Conservation (phyloP, 2,329 filamentous ascomycete genomes). For the Hirsutella thompsonii region DNA sequence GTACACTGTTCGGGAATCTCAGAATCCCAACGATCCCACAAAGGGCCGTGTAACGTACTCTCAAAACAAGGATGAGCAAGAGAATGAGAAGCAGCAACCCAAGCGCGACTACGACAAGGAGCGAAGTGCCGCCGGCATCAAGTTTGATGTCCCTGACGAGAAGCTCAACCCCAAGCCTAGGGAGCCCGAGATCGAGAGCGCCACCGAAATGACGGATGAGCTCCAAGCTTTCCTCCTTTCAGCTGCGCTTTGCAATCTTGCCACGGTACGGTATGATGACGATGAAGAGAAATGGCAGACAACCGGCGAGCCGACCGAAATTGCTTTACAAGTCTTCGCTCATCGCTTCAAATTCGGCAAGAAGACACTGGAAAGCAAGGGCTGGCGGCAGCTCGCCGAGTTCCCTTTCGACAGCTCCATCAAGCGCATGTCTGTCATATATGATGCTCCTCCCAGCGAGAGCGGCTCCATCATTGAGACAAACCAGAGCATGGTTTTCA, state of each 20-base stretch:
- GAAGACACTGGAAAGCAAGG: conserved; percentile 33
- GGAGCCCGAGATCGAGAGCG: conserved; percentile 17
- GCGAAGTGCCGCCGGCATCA: conserved; percentile 45
- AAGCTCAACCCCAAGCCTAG: conserved; percentile 28
- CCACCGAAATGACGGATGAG: conserved; percentile 34
- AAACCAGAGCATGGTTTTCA: conserved; percentile 40
- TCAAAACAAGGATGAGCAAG: conserved; percentile 19
- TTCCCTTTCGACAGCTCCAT: conserved; percentile 70
- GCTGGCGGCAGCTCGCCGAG: conserved; percentile 55
- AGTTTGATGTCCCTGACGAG: conserved; percentile 48
- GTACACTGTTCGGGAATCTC: conserved; percentile 48
- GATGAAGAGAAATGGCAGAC: conserved; percentile 49
- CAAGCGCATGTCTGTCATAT: conserved; percentile 72
- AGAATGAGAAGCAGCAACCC: conserved; percentile 21
- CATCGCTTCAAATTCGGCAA: conserved; percentile 52
- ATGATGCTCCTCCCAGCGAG: conserved; percentile 34
- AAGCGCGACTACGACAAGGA: conserved; percentile 46
- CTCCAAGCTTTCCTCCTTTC: conserved; percentile 39
- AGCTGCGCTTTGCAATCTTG: conserved; percentile 51
- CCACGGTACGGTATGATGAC: conserved; percentile 43
- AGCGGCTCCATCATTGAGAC: conserved; percentile 23
- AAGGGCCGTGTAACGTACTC: conserved; percentile 39
- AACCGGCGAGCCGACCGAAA: conserved; percentile 60
- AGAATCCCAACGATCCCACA: conserved; percentile 48
- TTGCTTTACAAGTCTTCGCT: conserved; percentile 64